Evolutionary conservation across 257 asterid genomes (phyloP).

Genomic region (Datura wrightii): DNA sequence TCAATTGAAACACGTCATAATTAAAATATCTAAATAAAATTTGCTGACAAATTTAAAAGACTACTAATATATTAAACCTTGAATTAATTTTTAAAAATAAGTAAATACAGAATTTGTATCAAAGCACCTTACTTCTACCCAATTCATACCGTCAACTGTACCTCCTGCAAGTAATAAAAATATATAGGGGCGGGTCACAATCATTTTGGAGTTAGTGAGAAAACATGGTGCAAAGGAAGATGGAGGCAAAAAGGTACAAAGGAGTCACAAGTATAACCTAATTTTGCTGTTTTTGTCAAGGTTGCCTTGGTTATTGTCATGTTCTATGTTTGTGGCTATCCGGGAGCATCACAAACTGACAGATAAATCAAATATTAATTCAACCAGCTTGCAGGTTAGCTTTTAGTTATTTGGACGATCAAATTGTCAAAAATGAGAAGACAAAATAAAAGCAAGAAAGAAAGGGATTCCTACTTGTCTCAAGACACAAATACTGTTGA

Average conservation of each 20-base stretch:
- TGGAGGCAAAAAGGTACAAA: constrained; percentile 22
- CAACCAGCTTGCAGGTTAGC: constrained; percentile 5
- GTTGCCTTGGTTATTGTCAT: background rate
- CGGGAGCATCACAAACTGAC: background rate
- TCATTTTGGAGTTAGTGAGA: background rate
- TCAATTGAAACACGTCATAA: too few species aligned
- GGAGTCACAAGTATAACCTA: background rate
- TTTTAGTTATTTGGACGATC: background rate
- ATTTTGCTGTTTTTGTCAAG: background rate
- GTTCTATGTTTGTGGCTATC: background rate
- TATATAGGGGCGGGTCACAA: too few species aligned
- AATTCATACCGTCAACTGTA: background rate
- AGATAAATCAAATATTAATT: background rate
- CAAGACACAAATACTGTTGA: constrained; percentile 7
- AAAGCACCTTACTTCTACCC: background rate
- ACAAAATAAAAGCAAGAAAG: constrained; percentile 19
- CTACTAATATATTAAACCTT: too few species aligned
- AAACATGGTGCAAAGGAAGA: background rate
- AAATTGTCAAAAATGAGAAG: background rate
- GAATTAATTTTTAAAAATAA: too few species aligned
- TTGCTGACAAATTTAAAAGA: too few species aligned
- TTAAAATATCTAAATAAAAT: too few species aligned
- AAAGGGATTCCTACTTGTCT: background rate
- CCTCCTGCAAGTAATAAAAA: background rate
- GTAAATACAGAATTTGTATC: background rate